Percentiles rank a stretch among this genome's conserved stretches.
Evolutionary conservation across 176 grass and related monocot genomes (phyloP).

Genomic region (bread wheat (Triticum aestivum)): DNA sequence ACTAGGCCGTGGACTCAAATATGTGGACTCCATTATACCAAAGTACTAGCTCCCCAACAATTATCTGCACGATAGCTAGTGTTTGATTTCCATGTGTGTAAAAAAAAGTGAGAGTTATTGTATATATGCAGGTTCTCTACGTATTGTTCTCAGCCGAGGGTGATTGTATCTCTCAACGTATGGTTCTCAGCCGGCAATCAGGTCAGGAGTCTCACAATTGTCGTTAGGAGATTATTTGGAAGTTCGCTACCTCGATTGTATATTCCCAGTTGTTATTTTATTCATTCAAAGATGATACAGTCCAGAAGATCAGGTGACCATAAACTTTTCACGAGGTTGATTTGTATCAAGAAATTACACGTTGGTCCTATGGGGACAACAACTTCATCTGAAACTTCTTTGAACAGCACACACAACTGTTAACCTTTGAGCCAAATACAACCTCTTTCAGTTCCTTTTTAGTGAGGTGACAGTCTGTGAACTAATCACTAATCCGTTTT

Average conservation of each 20-base stretch:
- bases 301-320: not conserved
- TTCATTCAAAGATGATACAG: not conserved
- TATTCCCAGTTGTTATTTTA: not conserved
- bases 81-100: not conserved
- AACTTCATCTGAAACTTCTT: not conserved
- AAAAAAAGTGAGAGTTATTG: not conserved
- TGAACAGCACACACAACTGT: not conserved
- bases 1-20: not conserved
- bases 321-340: not conserved
- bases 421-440: constrained; percentile 4
- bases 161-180: not conserved
- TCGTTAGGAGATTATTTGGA: not conserved
- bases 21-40: not conserved
- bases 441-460: not conserved
- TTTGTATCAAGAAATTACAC: not conserved
- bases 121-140: not conserved
- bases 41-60: not conserved
- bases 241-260: not conserved
- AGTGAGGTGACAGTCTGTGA: not conserved
- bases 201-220: not conserved
- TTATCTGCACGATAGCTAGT: not conserved
- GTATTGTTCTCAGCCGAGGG: not conserved
- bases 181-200: not conserved
- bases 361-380: not conserved
- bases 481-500: constrained; percentile 4